phyloP scores from a whole-genome alignment of 495 filamentous ascomycete genomes.

The Hypoxylon rickii region DNA sequence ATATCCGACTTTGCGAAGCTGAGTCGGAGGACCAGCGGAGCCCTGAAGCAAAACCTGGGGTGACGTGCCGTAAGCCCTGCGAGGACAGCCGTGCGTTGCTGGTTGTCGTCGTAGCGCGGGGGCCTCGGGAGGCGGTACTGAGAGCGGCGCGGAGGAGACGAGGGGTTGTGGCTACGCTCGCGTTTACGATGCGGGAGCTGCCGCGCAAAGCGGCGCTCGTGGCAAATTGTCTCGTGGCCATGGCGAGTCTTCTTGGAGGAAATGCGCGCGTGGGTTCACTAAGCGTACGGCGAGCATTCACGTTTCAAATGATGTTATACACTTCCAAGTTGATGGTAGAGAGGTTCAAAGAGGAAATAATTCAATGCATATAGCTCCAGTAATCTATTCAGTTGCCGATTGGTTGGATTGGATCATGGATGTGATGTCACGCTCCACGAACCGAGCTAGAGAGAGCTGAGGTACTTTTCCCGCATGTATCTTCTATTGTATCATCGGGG shows the following conservation, averaged over 20 bases:
- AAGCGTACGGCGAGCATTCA: no score
- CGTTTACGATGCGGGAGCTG: neutral
- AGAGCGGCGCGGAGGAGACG: neutral
- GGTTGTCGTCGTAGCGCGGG: neutral
- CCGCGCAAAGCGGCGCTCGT: conserved; percentile 11
- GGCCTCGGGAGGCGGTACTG: neutral
- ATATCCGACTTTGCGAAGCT: conserved; percentile 46
- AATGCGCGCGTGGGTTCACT: no score
- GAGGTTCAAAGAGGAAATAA: no score
- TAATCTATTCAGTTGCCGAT: no score
- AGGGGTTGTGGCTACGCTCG: neutral
- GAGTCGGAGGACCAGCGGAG: conserved; percentile 33
- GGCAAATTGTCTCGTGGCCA: conserved; percentile 24
- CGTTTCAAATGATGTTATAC: no score
- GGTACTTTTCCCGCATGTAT: no score
- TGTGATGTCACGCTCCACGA: no score
- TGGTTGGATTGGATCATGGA: no score
- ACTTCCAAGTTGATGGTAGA: no score
- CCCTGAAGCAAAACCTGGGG: neutral
- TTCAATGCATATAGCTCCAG: no score
- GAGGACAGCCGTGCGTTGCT: neutral
- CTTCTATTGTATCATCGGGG: no score
- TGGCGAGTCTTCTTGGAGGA: neutral
- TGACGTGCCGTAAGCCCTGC: neutral
- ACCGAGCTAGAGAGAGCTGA: no score